Evolutionary conservation across 2,329 filamentous ascomycete species (phyloP).

Genomic region (Fusarium pininemorale): DNA sequence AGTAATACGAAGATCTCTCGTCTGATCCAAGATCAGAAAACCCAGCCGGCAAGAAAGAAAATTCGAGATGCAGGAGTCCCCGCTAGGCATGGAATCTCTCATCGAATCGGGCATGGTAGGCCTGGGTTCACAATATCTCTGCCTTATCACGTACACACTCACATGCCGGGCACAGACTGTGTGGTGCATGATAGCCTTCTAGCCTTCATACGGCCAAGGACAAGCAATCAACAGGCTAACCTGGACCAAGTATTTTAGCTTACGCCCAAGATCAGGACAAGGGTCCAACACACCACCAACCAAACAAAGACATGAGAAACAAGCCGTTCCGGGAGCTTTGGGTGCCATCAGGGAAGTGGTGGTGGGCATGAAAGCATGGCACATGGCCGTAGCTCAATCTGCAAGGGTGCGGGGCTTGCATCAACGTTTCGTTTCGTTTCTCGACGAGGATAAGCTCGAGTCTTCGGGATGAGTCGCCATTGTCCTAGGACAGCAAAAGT

Average conservation of each 20-base stretch:
- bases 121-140: constrained; percentile 22
- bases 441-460: constrained; percentile 7
- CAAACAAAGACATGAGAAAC: constrained; percentile 13
- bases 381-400: constrained; percentile 37
- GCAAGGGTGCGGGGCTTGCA: constrained; percentile 39
- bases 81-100: neutral
- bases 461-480: constrained; percentile 18
- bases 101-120: constrained; percentile 9
- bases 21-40: neutral
- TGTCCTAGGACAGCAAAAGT: constrained; percentile 12
- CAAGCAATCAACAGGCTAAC: constrained; percentile 4
- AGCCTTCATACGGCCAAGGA: constrained; percentile 10
- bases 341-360: constrained; percentile 12
- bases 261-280: neutral
- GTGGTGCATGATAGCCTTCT: constrained; percentile 8
- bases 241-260: constrained; percentile 5
- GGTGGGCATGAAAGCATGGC: constrained; percentile 19
- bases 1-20: constrained; percentile 8
- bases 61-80: neutral
- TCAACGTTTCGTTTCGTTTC: constrained; percentile 34
- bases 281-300: constrained; percentile 31
- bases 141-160: constrained; percentile 26
- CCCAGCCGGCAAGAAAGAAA: neutral
- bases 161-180: constrained; percentile 11
- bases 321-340: constrained; percentile 15